Conservation (phyloP, 331 rosid genomes). For the Dryas integrifolia region DNA sequence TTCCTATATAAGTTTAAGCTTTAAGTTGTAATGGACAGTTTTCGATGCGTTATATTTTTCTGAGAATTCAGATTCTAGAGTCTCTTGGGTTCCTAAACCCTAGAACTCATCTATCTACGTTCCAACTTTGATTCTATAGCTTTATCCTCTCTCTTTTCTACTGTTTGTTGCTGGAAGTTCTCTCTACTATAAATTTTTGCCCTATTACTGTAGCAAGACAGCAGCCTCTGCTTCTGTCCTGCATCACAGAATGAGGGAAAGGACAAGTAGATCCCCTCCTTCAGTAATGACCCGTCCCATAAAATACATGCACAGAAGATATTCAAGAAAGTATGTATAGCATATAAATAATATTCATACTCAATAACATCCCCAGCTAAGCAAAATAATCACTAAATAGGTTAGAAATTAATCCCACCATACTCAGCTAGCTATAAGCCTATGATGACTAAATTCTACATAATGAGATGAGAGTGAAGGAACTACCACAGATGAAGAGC, state of each 20-base stretch:
- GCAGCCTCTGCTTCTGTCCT: too few species aligned
- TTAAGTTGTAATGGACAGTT: too few species aligned
- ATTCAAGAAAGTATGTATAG: neutral
- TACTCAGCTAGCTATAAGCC: neutral
- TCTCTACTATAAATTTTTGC: too few species aligned
- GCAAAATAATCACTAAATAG: neutral
- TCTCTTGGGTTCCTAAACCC: too few species aligned
- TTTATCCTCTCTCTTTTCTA: too few species aligned
- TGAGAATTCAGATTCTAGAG: too few species aligned
- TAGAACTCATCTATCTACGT: too few species aligned
- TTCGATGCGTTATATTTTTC: too few species aligned
- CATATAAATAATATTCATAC: neutral
- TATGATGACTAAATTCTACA: neutral
- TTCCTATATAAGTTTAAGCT: too few species aligned
- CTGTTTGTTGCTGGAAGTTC: too few species aligned
- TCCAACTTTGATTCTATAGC: too few species aligned
- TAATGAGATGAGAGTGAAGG: slow-evolving; percentile 16
- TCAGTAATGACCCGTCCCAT: neutral
- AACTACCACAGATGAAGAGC: slow-evolving; percentile 54
- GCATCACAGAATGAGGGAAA: neutral
- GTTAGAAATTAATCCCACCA: neutral
- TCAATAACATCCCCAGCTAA: neutral
- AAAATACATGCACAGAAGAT: neutral
- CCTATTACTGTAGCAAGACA: too few species aligned
- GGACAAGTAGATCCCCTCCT: neutral